Percentiles rank a stretch among this genome's conserved stretches.
Conservation (phyloP, 176 grass and related monocot genomes). For the Saccharum spontaneum region DNA sequence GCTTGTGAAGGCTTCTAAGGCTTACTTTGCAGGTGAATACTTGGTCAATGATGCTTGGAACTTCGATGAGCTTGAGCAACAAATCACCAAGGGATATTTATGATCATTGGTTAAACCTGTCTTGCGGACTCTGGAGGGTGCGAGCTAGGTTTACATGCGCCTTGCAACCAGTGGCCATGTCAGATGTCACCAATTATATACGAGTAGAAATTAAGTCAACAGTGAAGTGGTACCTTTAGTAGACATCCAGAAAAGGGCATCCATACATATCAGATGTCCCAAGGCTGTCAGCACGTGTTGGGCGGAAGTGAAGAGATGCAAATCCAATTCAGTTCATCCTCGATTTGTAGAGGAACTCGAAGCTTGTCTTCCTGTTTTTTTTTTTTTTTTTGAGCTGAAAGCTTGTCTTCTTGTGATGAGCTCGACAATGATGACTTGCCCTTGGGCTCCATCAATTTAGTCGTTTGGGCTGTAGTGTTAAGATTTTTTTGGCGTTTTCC, state of each 20-base stretch:
- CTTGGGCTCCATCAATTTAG: no score
- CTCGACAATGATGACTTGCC: no score
- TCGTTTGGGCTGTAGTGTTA: no score
- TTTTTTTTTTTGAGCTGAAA: no score
- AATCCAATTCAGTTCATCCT: neutral
- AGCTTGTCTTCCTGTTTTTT: no score
- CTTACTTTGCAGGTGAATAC: constrained; percentile 63
- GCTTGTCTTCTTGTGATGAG: no score
- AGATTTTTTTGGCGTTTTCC: no score
- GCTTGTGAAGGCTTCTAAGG: neutral
- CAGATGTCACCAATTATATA: neutral
- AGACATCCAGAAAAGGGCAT: no score
- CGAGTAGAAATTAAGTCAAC: no score
- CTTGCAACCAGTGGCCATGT: neutral
- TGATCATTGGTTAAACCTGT: constrained; percentile 17
- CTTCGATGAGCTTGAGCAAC: constrained; percentile 65
- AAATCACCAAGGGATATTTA: constrained; percentile 81
- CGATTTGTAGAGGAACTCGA: neutral
- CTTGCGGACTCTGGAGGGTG: neutral
- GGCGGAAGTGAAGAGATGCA: neutral
- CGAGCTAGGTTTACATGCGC: neutral
- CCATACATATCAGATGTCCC: no score
- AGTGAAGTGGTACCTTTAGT: no score
- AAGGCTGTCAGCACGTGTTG: no score
- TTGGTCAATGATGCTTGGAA: constrained; percentile 82